Percentiles rank a stretch among this genome's conserved stretches.
Conservation (phyloP, 2,329 filamentous ascomycete genomes). For the Claviceps sp. region DNA sequence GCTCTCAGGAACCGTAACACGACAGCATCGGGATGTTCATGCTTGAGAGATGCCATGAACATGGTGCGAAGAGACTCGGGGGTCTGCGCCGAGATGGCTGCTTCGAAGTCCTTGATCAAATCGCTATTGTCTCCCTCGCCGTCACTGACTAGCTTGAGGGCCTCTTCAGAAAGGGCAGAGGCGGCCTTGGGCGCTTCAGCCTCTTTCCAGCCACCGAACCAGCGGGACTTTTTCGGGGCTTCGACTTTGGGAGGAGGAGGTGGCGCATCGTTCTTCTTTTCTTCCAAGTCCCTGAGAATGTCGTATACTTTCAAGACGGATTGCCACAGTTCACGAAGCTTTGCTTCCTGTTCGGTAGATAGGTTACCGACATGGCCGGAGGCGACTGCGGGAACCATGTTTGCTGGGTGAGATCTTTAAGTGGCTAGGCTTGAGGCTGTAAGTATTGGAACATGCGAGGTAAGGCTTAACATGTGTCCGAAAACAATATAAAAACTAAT, state of each 20-base stretch:
- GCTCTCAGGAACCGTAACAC: conserved; percentile 27
- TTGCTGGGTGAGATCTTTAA: not conserved
- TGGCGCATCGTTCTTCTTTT: not conserved
- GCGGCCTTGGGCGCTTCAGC: not conserved
- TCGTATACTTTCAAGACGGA: conserved; percentile 11
- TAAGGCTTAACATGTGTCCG: too few species aligned
- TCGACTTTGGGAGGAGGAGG: not conserved
- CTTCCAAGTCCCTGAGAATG: conserved; percentile 3
- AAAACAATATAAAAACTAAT: too few species aligned
- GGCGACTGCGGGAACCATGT: conserved; percentile 1
- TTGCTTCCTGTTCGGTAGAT: conserved; percentile 11
- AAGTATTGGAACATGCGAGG: not conserved
- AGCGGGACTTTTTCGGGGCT: conserved; percentile 5
- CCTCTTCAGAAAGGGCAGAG: conserved; percentile 2
- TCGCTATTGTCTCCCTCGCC: conserved; percentile 5
- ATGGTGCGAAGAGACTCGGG: conserved; percentile 6
- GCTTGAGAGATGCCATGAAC: conserved; percentile 8
- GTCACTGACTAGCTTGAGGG: conserved; percentile 3
- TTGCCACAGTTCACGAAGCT: conserved; percentile 14
- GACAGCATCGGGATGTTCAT: conserved; percentile 24
- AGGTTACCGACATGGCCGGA: conserved; percentile 12
- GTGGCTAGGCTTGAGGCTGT: not conserved
- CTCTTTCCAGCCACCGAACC: conserved; percentile 3
- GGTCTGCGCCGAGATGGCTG: conserved; percentile 2
- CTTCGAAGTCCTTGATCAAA: conserved; percentile 6